Conservation (phyloP, 805 yeast genomes). For the Spathaspora boniae region DNA sequence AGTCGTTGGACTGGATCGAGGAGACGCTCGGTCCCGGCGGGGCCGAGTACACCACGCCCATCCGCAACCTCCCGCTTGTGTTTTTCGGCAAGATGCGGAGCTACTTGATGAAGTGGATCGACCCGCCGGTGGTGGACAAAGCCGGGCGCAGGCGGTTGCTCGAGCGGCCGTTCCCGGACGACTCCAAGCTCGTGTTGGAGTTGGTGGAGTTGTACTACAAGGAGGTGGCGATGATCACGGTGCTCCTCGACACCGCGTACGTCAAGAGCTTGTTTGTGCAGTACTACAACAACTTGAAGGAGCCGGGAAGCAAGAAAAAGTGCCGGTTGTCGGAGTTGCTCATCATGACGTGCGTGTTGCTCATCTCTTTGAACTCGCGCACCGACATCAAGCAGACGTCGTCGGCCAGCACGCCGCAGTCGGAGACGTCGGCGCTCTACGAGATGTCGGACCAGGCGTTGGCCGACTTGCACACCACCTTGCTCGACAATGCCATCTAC, state of each 20-base stretch:
- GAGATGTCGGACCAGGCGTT: slow-evolving; percentile 11
- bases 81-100: slow-evolving; percentile 16
- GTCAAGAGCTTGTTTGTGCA: slow-evolving; percentile 20
- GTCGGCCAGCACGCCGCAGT: not conserved
- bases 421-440: not conserved
- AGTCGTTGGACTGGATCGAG: slow-evolving; percentile 32
- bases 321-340: slow-evolving; percentile 27
- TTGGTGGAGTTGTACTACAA: slow-evolving; percentile 24
- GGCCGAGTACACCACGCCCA: slow-evolving; percentile 19
- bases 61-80: slow-evolving; percentile 26
- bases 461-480: slow-evolving; percentile 15
- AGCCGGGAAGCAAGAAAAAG: slow-evolving; percentile 7
- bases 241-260: slow-evolving; percentile 15
- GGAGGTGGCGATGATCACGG: slow-evolving; percentile 18
- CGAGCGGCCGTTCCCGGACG: slow-evolving; percentile 26
- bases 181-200: slow-evolving; percentile 20
- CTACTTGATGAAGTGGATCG: slow-evolving; percentile 26
- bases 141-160: slow-evolving; percentile 16
- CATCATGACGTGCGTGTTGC: slow-evolving; percentile 28
- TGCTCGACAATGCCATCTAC: slow-evolving; percentile 35
- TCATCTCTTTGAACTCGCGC: slow-evolving; percentile 21
- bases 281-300: slow-evolving; percentile 18
- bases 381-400: slow-evolving; percentile 13
- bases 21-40: slow-evolving; percentile 21
- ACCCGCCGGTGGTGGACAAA: slow-evolving; percentile 24